Conservation (phyloP, 2,329 filamentous ascomycete genomes). For the Colletotrichum horii region DNA sequence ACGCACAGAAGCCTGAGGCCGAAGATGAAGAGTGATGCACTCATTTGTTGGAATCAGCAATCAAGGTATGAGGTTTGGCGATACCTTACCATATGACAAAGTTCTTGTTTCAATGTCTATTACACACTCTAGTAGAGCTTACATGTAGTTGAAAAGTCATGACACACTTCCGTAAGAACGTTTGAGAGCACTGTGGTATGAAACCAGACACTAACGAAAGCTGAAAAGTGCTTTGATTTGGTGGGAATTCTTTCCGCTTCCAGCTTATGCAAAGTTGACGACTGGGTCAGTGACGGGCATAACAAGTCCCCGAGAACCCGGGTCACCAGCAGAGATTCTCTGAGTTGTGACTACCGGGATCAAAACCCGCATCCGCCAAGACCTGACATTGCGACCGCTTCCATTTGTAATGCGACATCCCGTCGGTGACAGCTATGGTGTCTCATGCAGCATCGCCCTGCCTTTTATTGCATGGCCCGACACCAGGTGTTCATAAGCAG, state of each 20-base stretch:
- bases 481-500: background rate
- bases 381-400: background rate
- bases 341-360: background rate
- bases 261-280: background rate
- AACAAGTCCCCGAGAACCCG: background rate
- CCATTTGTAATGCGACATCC: background rate
- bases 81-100: background rate
- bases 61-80: background rate
- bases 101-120: accelerated
- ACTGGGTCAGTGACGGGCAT: background rate
- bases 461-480: background rate
- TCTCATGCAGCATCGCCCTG: background rate
- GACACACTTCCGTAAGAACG: background rate
- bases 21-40: accelerated
- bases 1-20: slow-evolving; percentile 14
- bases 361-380: background rate
- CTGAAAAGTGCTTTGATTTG: background rate
- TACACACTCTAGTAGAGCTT: background rate
- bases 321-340: background rate
- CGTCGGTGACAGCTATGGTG: background rate
- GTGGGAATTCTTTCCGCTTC: background rate
- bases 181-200: background rate
- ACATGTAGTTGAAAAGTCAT: background rate
- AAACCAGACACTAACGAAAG: background rate
- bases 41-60: background rate